These are phyloP conservation scores for Coffea canephora DNA, from an alignment of 257 asterid species.

Conservation along the genomic window DNA sequence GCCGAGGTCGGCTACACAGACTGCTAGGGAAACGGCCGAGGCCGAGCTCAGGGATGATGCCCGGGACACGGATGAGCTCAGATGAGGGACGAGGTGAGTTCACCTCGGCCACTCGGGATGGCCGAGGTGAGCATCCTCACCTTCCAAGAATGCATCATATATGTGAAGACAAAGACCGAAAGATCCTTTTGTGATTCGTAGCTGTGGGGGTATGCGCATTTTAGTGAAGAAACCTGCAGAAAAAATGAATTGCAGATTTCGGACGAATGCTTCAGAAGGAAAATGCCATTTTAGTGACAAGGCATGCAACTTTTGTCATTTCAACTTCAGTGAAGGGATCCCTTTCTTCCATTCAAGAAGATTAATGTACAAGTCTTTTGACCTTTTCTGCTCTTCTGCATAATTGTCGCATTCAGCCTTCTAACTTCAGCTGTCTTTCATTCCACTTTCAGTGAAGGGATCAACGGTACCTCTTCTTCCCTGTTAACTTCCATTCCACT, in stretches of 20 bases:
- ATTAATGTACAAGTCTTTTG: not conserved
- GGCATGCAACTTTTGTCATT: slow-evolving; percentile 3
- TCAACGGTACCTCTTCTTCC: slow-evolving; percentile 30
- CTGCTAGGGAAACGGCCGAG: too few relatives aligned
- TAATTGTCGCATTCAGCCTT: too few relatives aligned
- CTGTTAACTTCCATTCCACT: not conserved
- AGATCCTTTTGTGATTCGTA: not conserved
- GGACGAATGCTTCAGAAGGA: not conserved
- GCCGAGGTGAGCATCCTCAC: too few relatives aligned
- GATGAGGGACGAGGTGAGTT: too few relatives aligned
- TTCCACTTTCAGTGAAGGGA: too few relatives aligned
- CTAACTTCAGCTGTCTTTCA: too few relatives aligned
- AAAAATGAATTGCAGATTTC: not conserved
- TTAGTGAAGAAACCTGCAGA: not conserved
- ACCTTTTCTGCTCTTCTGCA: too few relatives aligned
- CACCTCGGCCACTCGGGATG: too few relatives aligned
- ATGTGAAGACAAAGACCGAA: not conserved
- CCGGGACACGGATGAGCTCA: too few relatives aligned
- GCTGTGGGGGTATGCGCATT: not conserved
- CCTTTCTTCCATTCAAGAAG: not conserved
- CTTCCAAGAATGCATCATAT: not conserved
- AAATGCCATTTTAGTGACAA: not conserved
- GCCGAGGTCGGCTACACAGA: too few relatives aligned
- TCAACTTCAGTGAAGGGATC: not conserved
- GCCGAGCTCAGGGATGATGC: too few relatives aligned